A percentile compares a stretch with the other conserved stretches of the same genome.
Evolutionary conservation across 805 yeast genomes (phyloP).

Genomic region (Pichia kluyveri): DNA sequence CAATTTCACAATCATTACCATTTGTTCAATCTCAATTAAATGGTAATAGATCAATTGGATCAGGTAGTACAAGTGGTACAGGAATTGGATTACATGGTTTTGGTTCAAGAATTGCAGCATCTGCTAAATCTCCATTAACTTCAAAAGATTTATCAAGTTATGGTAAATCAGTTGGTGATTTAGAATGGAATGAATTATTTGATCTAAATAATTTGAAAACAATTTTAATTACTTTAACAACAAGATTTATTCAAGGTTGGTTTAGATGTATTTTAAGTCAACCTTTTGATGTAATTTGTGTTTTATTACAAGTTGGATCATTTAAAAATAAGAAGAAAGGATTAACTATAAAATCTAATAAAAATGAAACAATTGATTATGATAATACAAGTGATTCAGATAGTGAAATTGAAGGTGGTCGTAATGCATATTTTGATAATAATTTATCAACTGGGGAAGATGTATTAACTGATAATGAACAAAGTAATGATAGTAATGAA

Average conservation of each 20-base stretch:
- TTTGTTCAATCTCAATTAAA: constrained; percentile 11
- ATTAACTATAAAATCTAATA: background rate
- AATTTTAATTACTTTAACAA: constrained; percentile 44
- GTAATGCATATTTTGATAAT: constrained; percentile 16
- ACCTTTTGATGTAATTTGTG: constrained; percentile 79
- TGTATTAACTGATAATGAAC: too few relatives aligned
- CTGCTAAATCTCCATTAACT: constrained; percentile 22
- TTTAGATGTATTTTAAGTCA: constrained; percentile 62
- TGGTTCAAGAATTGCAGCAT: constrained; percentile 27
- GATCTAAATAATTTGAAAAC: constrained; percentile 51
- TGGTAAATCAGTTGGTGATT: constrained; percentile 26
- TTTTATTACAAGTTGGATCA: constrained; percentile 73
- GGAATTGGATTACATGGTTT: constrained; percentile 9
- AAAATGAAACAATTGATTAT: background rate
- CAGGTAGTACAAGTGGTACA: background rate
- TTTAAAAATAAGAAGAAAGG: constrained; percentile 27
- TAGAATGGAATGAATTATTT: constrained; percentile 59
- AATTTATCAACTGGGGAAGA: constrained; percentile 10
- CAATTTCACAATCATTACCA: constrained; percentile 27
- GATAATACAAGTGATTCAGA: constrained; percentile 10
- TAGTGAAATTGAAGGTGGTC: constrained; percentile 7
- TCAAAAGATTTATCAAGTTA: background rate
- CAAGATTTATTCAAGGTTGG: constrained; percentile 61
- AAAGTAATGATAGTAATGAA: too few relatives aligned
- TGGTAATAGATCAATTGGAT: background rate